These are phyloP conservation scores for Pistacia atlantica DNA, from an alignment of 345 rosid species.

Conservation along the genomic window DNA sequence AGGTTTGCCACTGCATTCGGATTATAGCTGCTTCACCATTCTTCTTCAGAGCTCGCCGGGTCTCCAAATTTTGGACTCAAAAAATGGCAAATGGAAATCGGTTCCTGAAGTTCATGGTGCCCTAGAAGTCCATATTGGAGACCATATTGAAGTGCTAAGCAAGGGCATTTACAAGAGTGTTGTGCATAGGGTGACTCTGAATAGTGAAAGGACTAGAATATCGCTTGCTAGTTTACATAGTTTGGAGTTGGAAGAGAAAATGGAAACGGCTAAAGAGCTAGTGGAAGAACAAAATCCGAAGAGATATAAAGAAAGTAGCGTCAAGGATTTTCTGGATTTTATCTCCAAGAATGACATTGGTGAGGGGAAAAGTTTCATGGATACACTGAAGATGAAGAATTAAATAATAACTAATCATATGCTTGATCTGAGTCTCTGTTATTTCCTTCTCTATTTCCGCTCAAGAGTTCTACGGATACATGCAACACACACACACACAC, in stretches of 20 bases:
- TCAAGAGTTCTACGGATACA: too few relatives aligned
- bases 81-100: slow-evolving; percentile 43
- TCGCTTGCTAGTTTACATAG: slow-evolving; percentile 71
- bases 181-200: slow-evolving; percentile 50
- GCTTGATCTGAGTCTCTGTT: too few relatives aligned
- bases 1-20: slow-evolving; percentile 69
- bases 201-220: slow-evolving; percentile 42
- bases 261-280: slow-evolving; percentile 54
- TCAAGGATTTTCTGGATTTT: slow-evolving; percentile 61
- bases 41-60: slow-evolving; percentile 57
- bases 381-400: slow-evolving; percentile 42
- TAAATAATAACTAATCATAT: too few relatives aligned
- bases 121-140: slow-evolving; percentile 67
- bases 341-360: slow-evolving; percentile 48
- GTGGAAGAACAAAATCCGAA: slow-evolving; percentile 46
- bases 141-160: slow-evolving; percentile 72
- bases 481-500: too few relatives aligned
- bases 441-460: too few relatives aligned
- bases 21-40: slow-evolving; percentile 63
- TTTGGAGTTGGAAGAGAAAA: slow-evolving; percentile 61
- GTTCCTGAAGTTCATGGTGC: slow-evolving; percentile 51
- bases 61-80: slow-evolving; percentile 49
- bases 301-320: slow-evolving; percentile 55
- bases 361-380: slow-evolving; percentile 50
- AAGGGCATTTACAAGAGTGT: slow-evolving; percentile 66